phyloP scores from a whole-genome alignment of 2,329 filamentous ascomycete genomes.

The Diplodia intermedia region DNA sequence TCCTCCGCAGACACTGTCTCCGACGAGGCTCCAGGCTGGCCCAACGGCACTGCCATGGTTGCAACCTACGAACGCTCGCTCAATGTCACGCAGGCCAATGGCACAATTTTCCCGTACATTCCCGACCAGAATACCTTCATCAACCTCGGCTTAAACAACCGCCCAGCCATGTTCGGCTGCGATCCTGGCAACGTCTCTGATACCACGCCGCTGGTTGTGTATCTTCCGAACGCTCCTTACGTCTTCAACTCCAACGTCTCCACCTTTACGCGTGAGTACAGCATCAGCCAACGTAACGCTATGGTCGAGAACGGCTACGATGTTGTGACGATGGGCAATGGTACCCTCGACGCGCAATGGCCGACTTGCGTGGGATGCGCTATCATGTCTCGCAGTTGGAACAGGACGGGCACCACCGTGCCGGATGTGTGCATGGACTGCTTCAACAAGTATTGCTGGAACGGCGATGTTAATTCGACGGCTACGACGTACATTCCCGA shows the following conservation, averaged over 20 bases:
- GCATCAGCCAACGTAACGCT: constrained; percentile 70
- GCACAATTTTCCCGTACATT: constrained; percentile 73
- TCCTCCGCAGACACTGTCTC: constrained; percentile 72
- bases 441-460: constrained; percentile 89
- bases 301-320: constrained; percentile 90
- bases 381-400: constrained; percentile 76
- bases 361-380: constrained; percentile 86
- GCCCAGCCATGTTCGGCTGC: constrained; percentile 83
- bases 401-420: constrained; percentile 70
- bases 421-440: constrained; percentile 77
- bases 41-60: constrained; percentile 76
- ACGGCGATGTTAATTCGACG: constrained; percentile 68
- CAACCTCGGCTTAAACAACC: constrained; percentile 75
- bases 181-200: constrained; percentile 68
- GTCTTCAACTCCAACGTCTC: constrained; percentile 77
- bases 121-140: constrained; percentile 80
- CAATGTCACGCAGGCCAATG: constrained; percentile 65
- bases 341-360: constrained; percentile 76
- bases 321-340: constrained; percentile 82
- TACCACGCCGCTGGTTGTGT: constrained; percentile 75
- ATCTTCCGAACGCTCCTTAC: constrained; percentile 87
- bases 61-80: constrained; percentile 74
- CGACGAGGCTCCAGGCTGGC: constrained; percentile 63
- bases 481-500: constrained; percentile 42
- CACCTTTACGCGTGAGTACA: constrained; percentile 74